Evolutionary conservation across 345 rosid species (phyloP).

Genomic region (Brassica incana): DNA sequence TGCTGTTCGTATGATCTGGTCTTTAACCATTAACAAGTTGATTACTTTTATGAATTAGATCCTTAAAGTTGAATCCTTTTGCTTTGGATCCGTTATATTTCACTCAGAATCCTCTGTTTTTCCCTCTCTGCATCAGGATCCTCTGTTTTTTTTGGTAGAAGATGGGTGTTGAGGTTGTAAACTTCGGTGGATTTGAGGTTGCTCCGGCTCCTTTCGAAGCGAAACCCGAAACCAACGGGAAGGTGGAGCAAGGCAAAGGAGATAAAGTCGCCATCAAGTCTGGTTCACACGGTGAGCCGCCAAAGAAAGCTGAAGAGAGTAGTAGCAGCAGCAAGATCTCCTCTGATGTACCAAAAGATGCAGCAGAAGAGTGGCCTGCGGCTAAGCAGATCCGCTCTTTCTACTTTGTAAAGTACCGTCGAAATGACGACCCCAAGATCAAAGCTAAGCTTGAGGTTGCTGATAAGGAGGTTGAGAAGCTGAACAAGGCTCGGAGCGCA

Average conservation of each 20-base stretch:
- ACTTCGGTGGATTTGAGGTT: constrained; percentile 60
- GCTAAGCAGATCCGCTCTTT: constrained; percentile 59
- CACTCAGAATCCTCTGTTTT: neutral
- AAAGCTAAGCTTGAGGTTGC: constrained; percentile 64
- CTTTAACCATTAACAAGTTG: neutral
- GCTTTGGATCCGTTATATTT: constrained; percentile 16
- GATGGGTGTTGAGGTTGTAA: constrained; percentile 83
- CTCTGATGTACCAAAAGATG: constrained; percentile 61
- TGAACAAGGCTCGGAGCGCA: constrained; percentile 46
- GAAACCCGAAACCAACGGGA: constrained; percentile 53
- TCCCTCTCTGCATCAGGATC: constrained; percentile 8
- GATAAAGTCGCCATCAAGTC: constrained; percentile 47
- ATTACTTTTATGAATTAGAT: constrained; percentile 6
- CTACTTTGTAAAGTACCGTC: constrained; percentile 58
- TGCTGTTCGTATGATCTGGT: constrained; percentile 15
- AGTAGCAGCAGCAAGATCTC: constrained; percentile 18
- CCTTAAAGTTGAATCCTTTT: constrained; percentile 31
- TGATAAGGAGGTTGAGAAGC: constrained; percentile 57
- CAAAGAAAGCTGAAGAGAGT: constrained; percentile 44
- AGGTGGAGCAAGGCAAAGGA: constrained; percentile 47
- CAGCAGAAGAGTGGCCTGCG: constrained; percentile 82
- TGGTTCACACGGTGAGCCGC: constrained; percentile 63
- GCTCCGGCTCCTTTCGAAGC: constrained; percentile 56
- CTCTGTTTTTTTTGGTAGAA: constrained; percentile 28
- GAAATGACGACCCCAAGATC: constrained; percentile 57